A percentile compares a stretch with the other conserved stretches of the same genome.
phyloP scores from a whole-genome alignment of 495 filamentous ascomycete species.

The Penicillium parvum region DNA sequence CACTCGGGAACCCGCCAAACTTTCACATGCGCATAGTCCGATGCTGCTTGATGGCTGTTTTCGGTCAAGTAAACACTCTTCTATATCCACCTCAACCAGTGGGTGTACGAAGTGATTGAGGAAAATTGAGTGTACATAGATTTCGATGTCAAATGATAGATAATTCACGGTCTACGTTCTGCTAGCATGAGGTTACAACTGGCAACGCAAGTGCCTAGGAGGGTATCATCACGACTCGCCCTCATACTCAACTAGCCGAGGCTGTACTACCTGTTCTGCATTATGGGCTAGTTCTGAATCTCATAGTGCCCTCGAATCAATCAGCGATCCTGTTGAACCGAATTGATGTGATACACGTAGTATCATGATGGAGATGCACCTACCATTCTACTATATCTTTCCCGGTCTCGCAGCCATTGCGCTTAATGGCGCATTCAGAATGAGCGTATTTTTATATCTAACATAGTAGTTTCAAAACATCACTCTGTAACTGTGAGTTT shows the following conservation, averaged over 20 bases:
- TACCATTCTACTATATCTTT: no score
- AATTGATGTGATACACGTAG: background rate
- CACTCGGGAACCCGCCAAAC: background rate
- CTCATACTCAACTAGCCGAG: conserved; percentile 1
- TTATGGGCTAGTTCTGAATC: background rate
- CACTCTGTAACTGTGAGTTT: no score
- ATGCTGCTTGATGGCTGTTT: background rate
- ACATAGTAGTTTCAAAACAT: no score
- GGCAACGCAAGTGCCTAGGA: background rate
- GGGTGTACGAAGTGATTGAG: no score
- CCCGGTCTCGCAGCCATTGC: background rate
- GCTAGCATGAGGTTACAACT: background rate
- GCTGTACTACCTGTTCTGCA: background rate
- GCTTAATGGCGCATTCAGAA: background rate
- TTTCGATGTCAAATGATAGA: background rate
- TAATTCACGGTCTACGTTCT: background rate
- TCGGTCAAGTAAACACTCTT: background rate
- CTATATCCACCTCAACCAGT: background rate
- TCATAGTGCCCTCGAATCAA: no score
- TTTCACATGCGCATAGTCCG: conserved; percentile 8
- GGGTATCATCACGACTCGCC: background rate
- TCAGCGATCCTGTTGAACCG: no score
- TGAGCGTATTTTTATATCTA: no score
- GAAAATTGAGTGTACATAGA: no score
- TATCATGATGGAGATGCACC: background rate